phyloP scores from a whole-genome alignment of 495 filamentous ascomycete genomes.

The Penicillium ucsense region DNA sequence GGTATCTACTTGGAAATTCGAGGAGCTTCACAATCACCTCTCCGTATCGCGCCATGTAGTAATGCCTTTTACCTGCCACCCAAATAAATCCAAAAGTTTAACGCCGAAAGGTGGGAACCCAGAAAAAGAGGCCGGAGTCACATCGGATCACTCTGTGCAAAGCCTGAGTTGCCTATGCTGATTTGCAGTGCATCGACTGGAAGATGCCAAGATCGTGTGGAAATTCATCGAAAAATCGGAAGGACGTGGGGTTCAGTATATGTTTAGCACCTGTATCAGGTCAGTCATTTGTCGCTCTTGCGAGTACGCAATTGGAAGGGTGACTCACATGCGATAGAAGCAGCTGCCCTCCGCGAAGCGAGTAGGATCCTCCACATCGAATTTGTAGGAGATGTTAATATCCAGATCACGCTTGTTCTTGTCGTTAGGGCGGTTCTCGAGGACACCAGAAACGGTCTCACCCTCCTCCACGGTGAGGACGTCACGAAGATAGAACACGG shows the following conservation, averaged over 20 bases:
- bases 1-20: conserved; percentile 42
- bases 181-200: conserved; percentile 17
- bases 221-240: conserved; percentile 15
- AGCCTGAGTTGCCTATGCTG: conserved; percentile 22
- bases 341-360: conserved; percentile 60
- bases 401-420: conserved; percentile 94
- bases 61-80: conserved; percentile 36
- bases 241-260: conserved; percentile 9
- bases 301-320: background rate
- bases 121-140: conserved; percentile 18
- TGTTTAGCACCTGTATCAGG: conserved; percentile 34
- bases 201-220: conserved; percentile 8
- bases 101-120: conserved; percentile 24
- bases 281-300: conserved; percentile 15
- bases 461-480: conserved; percentile 74
- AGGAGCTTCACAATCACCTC: conserved; percentile 41
- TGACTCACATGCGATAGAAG: conserved; percentile 78
- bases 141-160: conserved; percentile 15
- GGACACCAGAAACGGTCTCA: conserved; percentile 58
- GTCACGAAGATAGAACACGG: conserved; percentile 80
- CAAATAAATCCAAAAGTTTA: conserved; percentile 17
- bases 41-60: conserved; percentile 40
- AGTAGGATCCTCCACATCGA: conserved; percentile 62
- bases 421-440: conserved; percentile 80
- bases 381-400: conserved; percentile 73